These are phyloP conservation scores for Sanghuangporus sanghuang DNA, from an alignment of 1,284 basidiomycete genomes.

Conservation along the genomic window DNA sequence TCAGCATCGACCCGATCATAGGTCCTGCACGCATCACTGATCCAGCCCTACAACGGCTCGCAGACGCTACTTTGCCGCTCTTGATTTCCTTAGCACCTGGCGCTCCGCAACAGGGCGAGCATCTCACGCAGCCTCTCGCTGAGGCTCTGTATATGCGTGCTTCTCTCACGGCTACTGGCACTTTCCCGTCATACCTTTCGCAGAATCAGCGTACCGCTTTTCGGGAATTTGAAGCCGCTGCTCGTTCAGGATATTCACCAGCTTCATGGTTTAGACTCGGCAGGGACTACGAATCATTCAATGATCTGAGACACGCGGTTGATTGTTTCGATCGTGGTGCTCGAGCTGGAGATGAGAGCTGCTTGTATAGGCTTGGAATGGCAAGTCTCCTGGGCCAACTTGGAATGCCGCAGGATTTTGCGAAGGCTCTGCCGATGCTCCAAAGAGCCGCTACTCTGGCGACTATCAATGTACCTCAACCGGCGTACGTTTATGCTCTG, in stretches of 20 bases:
- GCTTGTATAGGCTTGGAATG: slow-evolving; percentile 86
- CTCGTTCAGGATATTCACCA: slow-evolving; percentile 60
- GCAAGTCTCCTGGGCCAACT: slow-evolving; percentile 87
- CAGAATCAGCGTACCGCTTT: slow-evolving; percentile 81
- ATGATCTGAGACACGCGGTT: slow-evolving; percentile 62
- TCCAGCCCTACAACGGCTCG: slow-evolving; percentile 54
- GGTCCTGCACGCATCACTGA: slow-evolving; percentile 59
- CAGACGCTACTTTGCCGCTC: slow-evolving; percentile 60
- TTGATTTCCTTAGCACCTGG: slow-evolving; percentile 48
- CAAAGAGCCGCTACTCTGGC: slow-evolving; percentile 73
- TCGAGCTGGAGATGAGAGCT: slow-evolving; percentile 65
- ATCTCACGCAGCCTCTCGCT: slow-evolving; percentile 45
- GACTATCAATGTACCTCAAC: slow-evolving; percentile 75
- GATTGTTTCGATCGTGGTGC: slow-evolving; percentile 84
- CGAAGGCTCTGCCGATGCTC: slow-evolving; percentile 67
- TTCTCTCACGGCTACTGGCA: slow-evolving; percentile 63
- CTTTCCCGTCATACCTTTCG: slow-evolving; percentile 52
- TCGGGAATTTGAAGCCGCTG: slow-evolving; percentile 80
- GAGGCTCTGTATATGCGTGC: slow-evolving; percentile 78
- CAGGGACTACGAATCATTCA: slow-evolving; percentile 86
- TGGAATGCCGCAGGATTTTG: slow-evolving; percentile 48
- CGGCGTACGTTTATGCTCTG: slow-evolving; percentile 82
- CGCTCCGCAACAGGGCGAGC: slow-evolving; percentile 25
- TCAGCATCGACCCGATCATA: slow-evolving; percentile 24
- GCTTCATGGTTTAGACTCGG: slow-evolving; percentile 88